These are phyloP conservation scores for Rhododendron molle DNA, from an alignment of 148 eudicot species.

Conservation along the genomic window DNA sequence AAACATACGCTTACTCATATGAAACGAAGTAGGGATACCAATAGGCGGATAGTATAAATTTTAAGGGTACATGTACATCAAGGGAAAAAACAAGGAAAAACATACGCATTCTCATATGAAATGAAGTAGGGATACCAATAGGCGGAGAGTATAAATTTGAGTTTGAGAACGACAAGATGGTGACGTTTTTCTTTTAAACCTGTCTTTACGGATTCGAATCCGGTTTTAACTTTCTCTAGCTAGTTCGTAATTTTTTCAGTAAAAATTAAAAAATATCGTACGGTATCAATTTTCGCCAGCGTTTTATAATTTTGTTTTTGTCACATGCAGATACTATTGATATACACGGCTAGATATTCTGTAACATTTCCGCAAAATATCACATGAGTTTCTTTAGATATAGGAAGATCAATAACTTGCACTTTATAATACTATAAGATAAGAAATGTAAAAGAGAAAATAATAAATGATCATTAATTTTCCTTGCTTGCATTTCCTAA, in stretches of 20 bases:
- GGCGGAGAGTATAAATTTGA: too few species aligned
- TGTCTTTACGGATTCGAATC: not conserved
- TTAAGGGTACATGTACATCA: too few species aligned
- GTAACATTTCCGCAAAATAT: not conserved
- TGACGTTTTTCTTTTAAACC: not conserved
- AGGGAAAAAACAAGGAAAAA: too few species aligned
- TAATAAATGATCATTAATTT: not conserved
- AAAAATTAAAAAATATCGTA: not conserved
- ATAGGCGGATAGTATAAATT: too few species aligned
- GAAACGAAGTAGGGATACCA: too few species aligned
- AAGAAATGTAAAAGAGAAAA: not conserved
- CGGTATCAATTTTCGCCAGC: not conserved
- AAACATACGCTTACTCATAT: too few species aligned
- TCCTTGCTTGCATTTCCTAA: too few species aligned
- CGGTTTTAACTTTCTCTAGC: not conserved
- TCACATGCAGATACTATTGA: not conserved
- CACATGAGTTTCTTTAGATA: not conserved
- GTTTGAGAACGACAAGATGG: too few species aligned
- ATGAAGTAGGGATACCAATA: too few species aligned
- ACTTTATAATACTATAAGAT: not conserved
- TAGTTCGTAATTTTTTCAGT: too few species aligned
- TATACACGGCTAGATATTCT: not conserved
- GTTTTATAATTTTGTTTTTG: not conserved
- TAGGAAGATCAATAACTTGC: not conserved
- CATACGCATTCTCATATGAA: too few species aligned